A percentile compares a stretch with the other conserved stretches of the same genome.
Conservation (phyloP, 2,329 filamentous ascomycete genomes). For the Fusarium sp. region DNA sequence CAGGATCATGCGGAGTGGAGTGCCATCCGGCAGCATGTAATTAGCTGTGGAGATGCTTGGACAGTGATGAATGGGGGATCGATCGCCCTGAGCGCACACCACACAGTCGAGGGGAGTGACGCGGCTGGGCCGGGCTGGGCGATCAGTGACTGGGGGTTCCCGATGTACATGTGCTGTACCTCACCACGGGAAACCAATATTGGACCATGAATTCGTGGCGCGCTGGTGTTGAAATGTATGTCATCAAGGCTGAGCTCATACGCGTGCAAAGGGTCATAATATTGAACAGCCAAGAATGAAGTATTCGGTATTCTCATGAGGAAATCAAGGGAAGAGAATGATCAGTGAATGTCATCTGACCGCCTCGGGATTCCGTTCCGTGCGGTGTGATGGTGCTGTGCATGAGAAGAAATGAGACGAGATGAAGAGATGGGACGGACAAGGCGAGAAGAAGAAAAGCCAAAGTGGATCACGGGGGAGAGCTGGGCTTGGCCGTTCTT, state of each 20-base stretch:
- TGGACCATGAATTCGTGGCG: constrained; percentile 7
- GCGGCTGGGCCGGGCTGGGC: constrained; percentile 23
- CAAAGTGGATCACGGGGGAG: constrained; percentile 12
- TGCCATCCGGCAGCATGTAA: constrained; percentile 29
- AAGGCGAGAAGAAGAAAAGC: neutral
- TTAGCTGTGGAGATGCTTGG: constrained; percentile 36
- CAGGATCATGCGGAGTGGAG: constrained; percentile 28
- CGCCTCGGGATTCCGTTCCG: neutral
- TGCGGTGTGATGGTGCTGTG: constrained; percentile 12
- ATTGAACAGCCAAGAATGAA: neutral
- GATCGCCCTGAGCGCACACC: constrained; percentile 27
- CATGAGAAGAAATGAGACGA: constrained; percentile 3
- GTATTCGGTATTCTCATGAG: neutral
- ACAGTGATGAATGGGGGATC: constrained; percentile 19
- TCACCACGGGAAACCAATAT: neutral
- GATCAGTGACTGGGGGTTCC: constrained; percentile 27
- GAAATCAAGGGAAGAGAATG: neutral
- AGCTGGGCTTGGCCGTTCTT: constrained; percentile 12
- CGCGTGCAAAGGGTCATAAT: neutral
- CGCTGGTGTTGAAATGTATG: neutral
- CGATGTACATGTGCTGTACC: constrained; percentile 23
- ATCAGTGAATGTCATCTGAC: neutral
- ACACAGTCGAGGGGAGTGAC: constrained; percentile 26
- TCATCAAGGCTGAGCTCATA: neutral
- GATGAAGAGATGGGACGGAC: constrained; percentile 2